Percentiles rank a stretch among this genome's conserved stretches.
Evolutionary conservation across 2,329 filamentous ascomycete species (phyloP).

Genomic region (Botrytis aclada): DNA sequence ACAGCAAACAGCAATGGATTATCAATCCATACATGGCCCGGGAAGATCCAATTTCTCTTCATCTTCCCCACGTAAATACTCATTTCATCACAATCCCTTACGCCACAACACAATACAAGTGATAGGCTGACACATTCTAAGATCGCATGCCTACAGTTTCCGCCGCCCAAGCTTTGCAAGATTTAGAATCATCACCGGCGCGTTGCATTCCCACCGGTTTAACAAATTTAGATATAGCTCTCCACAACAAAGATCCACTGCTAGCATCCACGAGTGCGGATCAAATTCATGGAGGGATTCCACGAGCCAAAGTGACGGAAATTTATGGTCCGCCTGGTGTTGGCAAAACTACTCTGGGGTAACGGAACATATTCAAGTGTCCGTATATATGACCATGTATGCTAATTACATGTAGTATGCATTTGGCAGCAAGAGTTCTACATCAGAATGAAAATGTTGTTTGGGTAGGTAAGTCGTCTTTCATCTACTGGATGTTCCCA

Average conservation of each 20-base stretch:
- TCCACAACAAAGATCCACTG: constrained; percentile 39
- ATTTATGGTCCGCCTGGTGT: constrained; percentile 82
- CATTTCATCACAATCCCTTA: neutral
- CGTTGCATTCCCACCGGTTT: constrained; percentile 57
- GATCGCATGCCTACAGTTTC: constrained; percentile 76
- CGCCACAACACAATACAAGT: neutral
- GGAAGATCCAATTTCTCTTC: constrained; percentile 57
- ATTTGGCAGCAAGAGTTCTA: constrained; percentile 64
- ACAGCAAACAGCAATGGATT: constrained; percentile 48
- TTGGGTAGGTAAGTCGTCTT: constrained; percentile 67
- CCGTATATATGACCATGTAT: neutral
- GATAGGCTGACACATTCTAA: constrained; percentile 38
- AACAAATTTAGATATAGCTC: constrained; percentile 48
- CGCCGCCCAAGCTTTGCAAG: constrained; percentile 67
- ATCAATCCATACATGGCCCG: constrained; percentile 56
- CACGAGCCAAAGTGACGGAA: constrained; percentile 76
- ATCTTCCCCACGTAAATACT: constrained; percentile 31
- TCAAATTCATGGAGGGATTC: constrained; percentile 54
- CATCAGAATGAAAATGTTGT: constrained; percentile 60
- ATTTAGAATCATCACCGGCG: constrained; percentile 49
- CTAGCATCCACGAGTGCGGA: constrained; percentile 20
- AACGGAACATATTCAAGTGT: constrained; percentile 9
- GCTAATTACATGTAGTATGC: constrained; percentile 54
- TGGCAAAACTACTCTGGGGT: constrained; percentile 77
- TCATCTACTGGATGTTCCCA: neutral